Conservation (phyloP, 176 grass and related monocot genomes). For the bread wheat (Triticum aestivum) region IWGSC_CS_RefSeq_v2.1 NC_057807.1:259757060-259757559, state of each 20-base stretch:
- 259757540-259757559: neutral
- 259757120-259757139: slow-evolving; percentile 41
- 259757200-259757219: slow-evolving; percentile 8
- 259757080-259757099: slow-evolving; percentile 61
- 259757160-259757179: neutral
- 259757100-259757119: slow-evolving; percentile 74
- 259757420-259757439: neutral
- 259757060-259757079: slow-evolving; percentile 60
- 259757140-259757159: slow-evolving; percentile 6
- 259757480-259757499: neutral
- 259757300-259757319: neutral
- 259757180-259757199: neutral
- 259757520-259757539: neutral
- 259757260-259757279: neutral
- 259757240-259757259: slow-evolving; percentile 5
- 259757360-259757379: neutral
- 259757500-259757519: neutral
- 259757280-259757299: neutral
- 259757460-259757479: neutral
- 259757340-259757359: neutral
- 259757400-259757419: neutral
- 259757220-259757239: neutral
- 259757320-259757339: neutral
- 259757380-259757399: neutral
- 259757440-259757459: neutral